Evolutionary conservation across 2,329 filamentous ascomycete species (phyloP).

Genomic region (Alternaria arborescens): DNA sequence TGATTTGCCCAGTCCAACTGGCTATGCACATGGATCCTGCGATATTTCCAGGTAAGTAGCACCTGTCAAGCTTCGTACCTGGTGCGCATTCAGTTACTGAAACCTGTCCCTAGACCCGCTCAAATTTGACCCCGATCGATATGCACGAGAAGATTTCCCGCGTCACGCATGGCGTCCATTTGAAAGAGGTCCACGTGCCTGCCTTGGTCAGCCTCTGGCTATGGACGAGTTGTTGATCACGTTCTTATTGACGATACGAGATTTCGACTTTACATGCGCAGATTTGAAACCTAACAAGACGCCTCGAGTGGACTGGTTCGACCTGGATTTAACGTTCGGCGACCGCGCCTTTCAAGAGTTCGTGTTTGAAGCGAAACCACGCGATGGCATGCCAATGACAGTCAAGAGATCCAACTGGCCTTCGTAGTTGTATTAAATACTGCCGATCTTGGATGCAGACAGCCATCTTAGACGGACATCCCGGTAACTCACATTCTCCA

Average conservation of each 20-base stretch:
- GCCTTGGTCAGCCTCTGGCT: slow-evolving; percentile 66
- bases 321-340: slow-evolving; percentile 41
- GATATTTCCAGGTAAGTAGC: slow-evolving; percentile 33
- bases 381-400: slow-evolving; percentile 45
- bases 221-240: slow-evolving; percentile 62
- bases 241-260: slow-evolving; percentile 59
- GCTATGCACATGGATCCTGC: slow-evolving; percentile 46
- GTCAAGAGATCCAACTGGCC: slow-evolving; percentile 32
- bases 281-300: slow-evolving; percentile 38
- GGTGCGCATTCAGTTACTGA: neutral
- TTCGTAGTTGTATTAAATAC: slow-evolving; percentile 2
- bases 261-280: slow-evolving; percentile 58
- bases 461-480: neutral
- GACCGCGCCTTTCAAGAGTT: slow-evolving; percentile 45
- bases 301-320: slow-evolving; percentile 34
- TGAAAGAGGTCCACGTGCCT: slow-evolving; percentile 63
- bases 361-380: slow-evolving; percentile 42
- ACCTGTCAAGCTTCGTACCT: neutral
- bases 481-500: neutral
- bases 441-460: neutral
- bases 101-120: slow-evolving; percentile 9
- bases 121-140: slow-evolving; percentile 48
- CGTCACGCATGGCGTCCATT: slow-evolving; percentile 65
- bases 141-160: slow-evolving; percentile 50
- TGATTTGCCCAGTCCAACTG: slow-evolving; percentile 54